A percentile compares a stretch with the other conserved stretches of the same genome.
Evolutionary conservation across 163 green algal species (phyloP).

Genomic region (Chlamydomonas reinhardtii): DNA sequence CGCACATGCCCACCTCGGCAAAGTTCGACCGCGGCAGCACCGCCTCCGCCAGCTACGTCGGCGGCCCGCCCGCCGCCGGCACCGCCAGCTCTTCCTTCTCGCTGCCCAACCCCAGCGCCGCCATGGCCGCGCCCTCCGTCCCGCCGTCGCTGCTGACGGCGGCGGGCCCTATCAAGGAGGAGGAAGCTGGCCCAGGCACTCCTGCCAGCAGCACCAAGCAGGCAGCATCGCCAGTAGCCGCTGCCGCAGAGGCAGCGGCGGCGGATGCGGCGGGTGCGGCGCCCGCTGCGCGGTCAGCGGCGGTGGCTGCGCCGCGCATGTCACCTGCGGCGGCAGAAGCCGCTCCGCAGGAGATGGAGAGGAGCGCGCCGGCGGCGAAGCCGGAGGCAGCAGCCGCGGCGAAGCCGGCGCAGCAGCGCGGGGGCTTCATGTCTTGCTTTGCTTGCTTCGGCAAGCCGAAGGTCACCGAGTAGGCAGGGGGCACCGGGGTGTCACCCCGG

Average conservation of each 20-base stretch:
- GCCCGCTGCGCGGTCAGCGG: neutral
- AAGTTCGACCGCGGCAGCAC: neutral
- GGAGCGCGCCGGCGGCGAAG: neutral
- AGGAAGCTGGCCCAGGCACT: neutral
- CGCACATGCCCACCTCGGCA: neutral
- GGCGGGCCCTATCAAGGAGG: neutral
- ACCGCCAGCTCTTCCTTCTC: constrained; percentile 5
- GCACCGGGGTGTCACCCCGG: no score
- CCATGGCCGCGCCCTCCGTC: no score
- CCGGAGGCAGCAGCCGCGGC: neutral
- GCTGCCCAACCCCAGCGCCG: neutral
- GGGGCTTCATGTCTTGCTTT: neutral
- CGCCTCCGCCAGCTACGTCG: neutral
- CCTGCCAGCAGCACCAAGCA: neutral
- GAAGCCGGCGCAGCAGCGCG: neutral
- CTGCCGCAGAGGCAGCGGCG: neutral
- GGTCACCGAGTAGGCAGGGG: neutral
- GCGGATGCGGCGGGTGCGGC: neutral
- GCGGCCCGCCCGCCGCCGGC: neutral
- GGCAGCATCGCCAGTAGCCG: neutral
- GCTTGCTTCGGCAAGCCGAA: neutral
- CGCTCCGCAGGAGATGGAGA: neutral
- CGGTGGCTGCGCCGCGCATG: neutral
- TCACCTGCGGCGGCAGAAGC: neutral
- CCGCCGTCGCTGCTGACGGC: neutral